These are phyloP conservation scores for Colletotrichum melonis DNA, from an alignment of 2,329 filamentous ascomycete species.

Conservation along the genomic window DNA sequence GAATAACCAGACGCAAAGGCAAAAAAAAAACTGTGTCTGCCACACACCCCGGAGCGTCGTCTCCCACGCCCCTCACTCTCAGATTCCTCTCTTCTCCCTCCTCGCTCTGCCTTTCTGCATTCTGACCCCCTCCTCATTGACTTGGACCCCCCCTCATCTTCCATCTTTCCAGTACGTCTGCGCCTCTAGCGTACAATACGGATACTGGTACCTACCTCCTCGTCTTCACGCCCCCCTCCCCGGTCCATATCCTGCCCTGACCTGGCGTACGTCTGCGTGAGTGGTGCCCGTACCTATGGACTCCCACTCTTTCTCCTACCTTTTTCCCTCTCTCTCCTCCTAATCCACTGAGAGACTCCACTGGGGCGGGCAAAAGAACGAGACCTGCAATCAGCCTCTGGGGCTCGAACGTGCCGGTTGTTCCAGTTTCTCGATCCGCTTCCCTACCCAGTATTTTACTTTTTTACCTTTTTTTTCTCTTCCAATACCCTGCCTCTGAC, in stretches of 20 bases:
- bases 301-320: conserved; percentile 15
- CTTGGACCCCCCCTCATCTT: conserved; percentile 3
- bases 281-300: not conserved
- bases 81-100: not conserved
- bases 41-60: conserved; percentile 26
- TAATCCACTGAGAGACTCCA: conserved; percentile 26
- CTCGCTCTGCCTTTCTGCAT: conserved; percentile 11
- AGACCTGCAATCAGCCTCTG: conserved; percentile 34
- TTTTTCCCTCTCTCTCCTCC: conserved; percentile 20
- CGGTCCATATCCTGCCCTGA: conserved; percentile 32
- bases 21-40: conserved; percentile 22
- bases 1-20: conserved; percentile 33
- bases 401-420: conserved; percentile 33
- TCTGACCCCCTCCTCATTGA: conserved; percentile 9
- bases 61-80: conserved; percentile 29
- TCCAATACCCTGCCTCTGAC: conserved; percentile 10
- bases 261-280: not conserved
- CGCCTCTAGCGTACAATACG: not conserved
- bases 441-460: conserved; percentile 28
- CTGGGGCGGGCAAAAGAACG: conserved; percentile 24
- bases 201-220: not conserved
- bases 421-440: conserved; percentile 34
- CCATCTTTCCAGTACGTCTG: not conserved
- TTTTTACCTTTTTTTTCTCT: conserved; percentile 22
- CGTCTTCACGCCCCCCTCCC: conserved; percentile 1